Evolutionary conservation across 805 yeast genomes (phyloP).

Genomic region (Wickerhamomyces canadensis): DNA sequence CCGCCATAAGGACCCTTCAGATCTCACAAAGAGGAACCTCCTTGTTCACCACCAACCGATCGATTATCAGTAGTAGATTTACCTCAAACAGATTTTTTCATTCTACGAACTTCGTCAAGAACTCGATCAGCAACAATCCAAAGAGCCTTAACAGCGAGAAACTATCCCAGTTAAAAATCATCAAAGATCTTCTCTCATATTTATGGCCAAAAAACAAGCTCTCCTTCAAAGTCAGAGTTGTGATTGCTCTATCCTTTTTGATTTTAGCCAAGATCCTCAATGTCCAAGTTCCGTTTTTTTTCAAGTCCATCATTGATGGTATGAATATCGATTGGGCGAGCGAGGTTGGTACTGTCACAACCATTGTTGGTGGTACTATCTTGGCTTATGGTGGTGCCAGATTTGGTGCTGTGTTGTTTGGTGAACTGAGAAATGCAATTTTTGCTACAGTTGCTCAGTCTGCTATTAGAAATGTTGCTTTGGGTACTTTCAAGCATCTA

Average conservation of each 20-base stretch:
- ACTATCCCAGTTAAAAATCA: constrained; percentile 42
- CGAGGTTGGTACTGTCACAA: constrained; percentile 56
- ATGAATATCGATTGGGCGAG: constrained; percentile 88
- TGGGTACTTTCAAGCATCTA: constrained; percentile 79
- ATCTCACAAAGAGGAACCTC: neutral
- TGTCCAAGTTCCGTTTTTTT: constrained; percentile 94
- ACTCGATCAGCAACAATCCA: neutral
- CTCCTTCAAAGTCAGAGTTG: constrained; percentile 66
- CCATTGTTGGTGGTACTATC: constrained; percentile 61
- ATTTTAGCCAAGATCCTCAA: constrained; percentile 80
- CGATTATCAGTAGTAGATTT: neutral
- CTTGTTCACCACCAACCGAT: neutral
- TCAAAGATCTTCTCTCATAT: constrained; percentile 59
- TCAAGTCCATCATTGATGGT: constrained; percentile 80
- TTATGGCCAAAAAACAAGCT: constrained; percentile 77
- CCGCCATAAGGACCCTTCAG: neutral
- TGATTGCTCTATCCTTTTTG: constrained; percentile 66
- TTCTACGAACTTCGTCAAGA: neutral
- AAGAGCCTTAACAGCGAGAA: constrained; percentile 10
- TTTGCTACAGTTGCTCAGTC: constrained; percentile 94
- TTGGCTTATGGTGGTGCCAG: constrained; percentile 91
- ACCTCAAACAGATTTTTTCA: neutral
- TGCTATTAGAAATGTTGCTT: constrained; percentile 87
- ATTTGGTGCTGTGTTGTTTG: constrained; percentile 90
- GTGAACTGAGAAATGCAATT: constrained; percentile 91